Evolutionary conservation across 139 green algal genomes (phyloP), one percentile per base, ranked within the genome.

Genomic region (Auxenochlorella pyrenoidosa): DNA sequence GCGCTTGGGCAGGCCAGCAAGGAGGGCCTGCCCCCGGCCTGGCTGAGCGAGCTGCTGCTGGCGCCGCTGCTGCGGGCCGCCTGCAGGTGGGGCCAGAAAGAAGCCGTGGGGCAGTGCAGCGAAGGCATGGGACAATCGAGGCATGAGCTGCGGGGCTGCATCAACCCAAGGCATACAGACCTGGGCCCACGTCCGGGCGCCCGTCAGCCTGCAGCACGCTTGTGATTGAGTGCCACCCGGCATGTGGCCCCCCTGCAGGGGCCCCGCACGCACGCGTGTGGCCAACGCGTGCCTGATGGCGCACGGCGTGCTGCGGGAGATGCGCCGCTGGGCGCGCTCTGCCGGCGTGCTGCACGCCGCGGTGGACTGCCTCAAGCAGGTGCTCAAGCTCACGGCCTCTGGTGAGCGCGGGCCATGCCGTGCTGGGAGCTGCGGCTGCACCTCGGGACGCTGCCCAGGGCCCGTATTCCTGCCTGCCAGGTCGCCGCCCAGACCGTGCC

Each of bases 301-400:
- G 21, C 43, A 82, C 18, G 83, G 72, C 30, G 71, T 87, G 72
- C 72, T 87, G 72, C 70, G 28, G 15, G 38, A 82, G 73, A 43
- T 81, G 43, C 43, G 75, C 43, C 72, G 40, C 21, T 87, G 83
- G 83, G 54, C 72, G 28, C 58, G 59, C 36, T 83, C 72, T 5
- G 71, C 83, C 8, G 51, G 44, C 0, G 83, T 87, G 83, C 66
- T 87, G 72, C 72, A 87, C 40, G 51, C 83, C 3, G 72, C 83
- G n/a, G 73, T 79, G 51, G 83, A 87, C 24, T 87, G 83, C 83
- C 72, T 87, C 22, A 82, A 82, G 71, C 68, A 73, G 58, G 30
- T 75, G 54, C 83, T 87, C 26, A 87, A 70, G 72, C 72, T 87
- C 15, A 82, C 83, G 30, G 59, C 71, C 38, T 54, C 43, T 10